Percentiles rank a stretch among this genome's conserved stretches.
Evolutionary conservation across 371 early-diverging fungal species (phyloP).

Genomic region (Parasitella parasitica): DNA sequence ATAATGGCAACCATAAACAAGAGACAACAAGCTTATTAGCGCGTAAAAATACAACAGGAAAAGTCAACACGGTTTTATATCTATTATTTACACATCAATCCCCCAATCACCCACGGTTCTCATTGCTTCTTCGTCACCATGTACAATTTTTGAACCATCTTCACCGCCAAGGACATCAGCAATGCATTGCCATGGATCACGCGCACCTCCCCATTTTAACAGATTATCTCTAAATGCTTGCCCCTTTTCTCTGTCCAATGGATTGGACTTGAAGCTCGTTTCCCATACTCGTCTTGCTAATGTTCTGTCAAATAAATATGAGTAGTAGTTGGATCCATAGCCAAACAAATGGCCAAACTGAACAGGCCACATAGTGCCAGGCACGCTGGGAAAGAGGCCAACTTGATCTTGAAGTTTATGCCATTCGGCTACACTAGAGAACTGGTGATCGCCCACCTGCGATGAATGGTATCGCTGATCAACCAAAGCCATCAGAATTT

Average conservation of each 20-base stretch:
- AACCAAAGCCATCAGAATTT: constrained; percentile 84
- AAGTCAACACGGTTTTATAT: background rate
- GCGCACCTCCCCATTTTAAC: constrained; percentile 90
- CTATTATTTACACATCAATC: constrained; percentile 36
- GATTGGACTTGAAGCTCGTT: constrained; percentile 62
- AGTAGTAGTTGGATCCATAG: constrained; percentile 93
- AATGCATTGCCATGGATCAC: constrained; percentile 87
- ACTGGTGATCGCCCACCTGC: constrained; percentile 28
- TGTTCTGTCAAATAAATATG: constrained; percentile 87
- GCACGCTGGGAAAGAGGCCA: constrained; percentile 65
- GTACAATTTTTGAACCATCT: constrained; percentile 59
- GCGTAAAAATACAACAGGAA: background rate
- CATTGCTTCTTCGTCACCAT: constrained; percentile 73
- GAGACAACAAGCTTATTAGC: too few relatives aligned
- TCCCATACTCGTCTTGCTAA: constrained; percentile 82
- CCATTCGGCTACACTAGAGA: constrained; percentile 55
- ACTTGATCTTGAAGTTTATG: constrained; percentile 53
- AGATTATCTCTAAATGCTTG: constrained; percentile 74
- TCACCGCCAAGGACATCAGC: constrained; percentile 61
- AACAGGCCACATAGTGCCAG: constrained; percentile 84
- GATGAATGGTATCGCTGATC: constrained; percentile 80
- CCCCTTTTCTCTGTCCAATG: constrained; percentile 52
- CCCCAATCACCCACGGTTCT: constrained; percentile 78
- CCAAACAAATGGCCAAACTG: constrained; percentile 91
- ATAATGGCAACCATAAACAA: too few relatives aligned